phyloP scores from a whole-genome alignment of 352 stramenopile species.

The Globisporangium megalacanthum region DNA sequence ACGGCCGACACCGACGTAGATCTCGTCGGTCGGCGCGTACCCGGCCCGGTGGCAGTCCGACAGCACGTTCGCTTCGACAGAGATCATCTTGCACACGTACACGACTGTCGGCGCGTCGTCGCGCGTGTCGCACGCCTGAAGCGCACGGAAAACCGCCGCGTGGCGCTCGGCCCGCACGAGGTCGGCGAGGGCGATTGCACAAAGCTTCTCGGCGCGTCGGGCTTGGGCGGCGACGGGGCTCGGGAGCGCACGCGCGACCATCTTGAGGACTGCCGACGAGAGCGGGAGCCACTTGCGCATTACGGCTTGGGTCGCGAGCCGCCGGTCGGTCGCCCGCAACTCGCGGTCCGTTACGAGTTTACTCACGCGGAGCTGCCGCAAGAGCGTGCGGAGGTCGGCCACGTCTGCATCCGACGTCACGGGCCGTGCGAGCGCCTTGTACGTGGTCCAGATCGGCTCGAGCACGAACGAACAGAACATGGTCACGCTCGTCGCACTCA shows the following conservation, averaged over 20 bases:
- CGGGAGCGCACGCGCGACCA: conserved; percentile 85
- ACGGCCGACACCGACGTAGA: conserved; percentile 90
- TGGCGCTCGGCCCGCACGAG: conserved; percentile 27
- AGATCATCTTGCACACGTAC: conserved; percentile 93
- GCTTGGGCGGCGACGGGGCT: conserved; percentile 70
- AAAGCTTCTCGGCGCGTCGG: conserved; percentile 68
- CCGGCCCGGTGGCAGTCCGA: conserved; percentile 58
- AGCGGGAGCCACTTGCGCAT: conserved; percentile 91
- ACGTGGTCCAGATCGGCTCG: conserved; percentile 87
- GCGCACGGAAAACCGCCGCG: conserved; percentile 35
- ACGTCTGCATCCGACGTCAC: conserved; percentile 44
- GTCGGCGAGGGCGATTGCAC: conserved; percentile 26
- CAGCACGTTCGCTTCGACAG: conserved; percentile 81
- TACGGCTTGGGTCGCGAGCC: conserved; percentile 50
- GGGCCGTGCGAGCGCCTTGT: conserved; percentile 51
- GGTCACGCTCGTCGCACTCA: conserved; percentile 59
- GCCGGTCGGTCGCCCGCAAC: conserved; percentile 64
- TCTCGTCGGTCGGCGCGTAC: conserved; percentile 45
- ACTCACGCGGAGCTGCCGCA: conserved; percentile 55
- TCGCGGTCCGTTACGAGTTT: conserved; percentile 68
- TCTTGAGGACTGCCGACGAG: conserved; percentile 79
- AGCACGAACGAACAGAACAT: conserved; percentile 94
- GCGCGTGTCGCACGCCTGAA: conserved; percentile 49
- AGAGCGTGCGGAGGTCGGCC: conserved; percentile 53
- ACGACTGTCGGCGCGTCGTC: conserved; percentile 74